Percentiles rank a stretch among this genome's conserved stretches.
These are phyloP conservation scores for Metarhizium album DNA, from an alignment of 2,329 filamentous ascomycete species.

Conservation along the genomic window DNA sequence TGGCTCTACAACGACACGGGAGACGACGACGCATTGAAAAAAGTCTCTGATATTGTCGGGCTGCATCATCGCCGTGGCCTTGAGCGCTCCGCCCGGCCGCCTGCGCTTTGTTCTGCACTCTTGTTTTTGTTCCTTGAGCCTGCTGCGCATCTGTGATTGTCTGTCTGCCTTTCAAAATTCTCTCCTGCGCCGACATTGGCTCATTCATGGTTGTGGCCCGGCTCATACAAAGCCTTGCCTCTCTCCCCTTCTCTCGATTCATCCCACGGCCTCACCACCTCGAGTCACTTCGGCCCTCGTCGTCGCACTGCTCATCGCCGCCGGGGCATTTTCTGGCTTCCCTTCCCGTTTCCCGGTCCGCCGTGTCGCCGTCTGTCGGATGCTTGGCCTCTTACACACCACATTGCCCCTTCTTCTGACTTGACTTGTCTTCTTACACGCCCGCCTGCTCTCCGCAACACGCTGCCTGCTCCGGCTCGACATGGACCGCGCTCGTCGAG, in stretches of 20 bases:
- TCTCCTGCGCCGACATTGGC: slow-evolving; percentile 6
- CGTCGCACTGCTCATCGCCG: not conserved
- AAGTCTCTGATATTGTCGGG: slow-evolving; percentile 12
- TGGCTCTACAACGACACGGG: slow-evolving; percentile 4
- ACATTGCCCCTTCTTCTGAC: not conserved
- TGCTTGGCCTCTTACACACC: no score
- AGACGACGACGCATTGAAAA: slow-evolving; percentile 2
- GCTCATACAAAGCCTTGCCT: slow-evolving; percentile 5
- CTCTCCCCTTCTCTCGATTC: slow-evolving; percentile 3
- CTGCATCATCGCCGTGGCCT: slow-evolving; percentile 11
- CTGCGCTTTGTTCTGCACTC: slow-evolving; percentile 6
- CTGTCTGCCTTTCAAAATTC: slow-evolving; percentile 5
- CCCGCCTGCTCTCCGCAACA: slow-evolving; percentile 8
- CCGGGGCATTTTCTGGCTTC: not conserved
- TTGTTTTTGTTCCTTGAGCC: slow-evolving; percentile 7
- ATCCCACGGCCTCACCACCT: slow-evolving; percentile 1
- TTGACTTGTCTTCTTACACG: slow-evolving; percentile 9
- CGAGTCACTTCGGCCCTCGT: not conserved
- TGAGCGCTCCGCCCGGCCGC: slow-evolving; percentile 3
- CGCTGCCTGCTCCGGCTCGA: slow-evolving; percentile 18
- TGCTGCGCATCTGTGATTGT: slow-evolving; percentile 5
- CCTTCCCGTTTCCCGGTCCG: not conserved
- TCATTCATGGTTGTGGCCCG: slow-evolving; percentile 5
- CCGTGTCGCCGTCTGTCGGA: not conserved
- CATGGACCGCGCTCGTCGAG: slow-evolving; percentile 29